phyloP scores from a whole-genome alignment of 768 basidiomycete species.

The Strobilomyces echinocephalus region DNA sequence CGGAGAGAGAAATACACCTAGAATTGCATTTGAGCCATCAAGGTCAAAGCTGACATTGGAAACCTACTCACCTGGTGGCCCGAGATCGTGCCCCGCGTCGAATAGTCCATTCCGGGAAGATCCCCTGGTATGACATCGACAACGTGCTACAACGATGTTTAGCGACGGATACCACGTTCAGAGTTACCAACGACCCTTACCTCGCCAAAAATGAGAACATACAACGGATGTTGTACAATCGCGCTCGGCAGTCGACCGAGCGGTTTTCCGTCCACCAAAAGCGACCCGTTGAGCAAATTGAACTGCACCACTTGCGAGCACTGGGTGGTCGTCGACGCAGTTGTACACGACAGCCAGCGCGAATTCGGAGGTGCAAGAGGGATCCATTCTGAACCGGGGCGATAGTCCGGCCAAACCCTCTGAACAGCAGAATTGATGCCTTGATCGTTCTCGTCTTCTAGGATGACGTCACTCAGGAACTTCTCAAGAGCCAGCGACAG shows the following conservation, averaged over 20 bases:
- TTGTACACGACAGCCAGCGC: not conserved
- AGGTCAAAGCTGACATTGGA: too few species aligned
- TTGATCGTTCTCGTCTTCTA: not conserved
- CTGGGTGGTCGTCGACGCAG: not conserved
- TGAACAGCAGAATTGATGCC: not conserved
- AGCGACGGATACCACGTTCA: too few species aligned
- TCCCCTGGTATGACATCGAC: too few species aligned
- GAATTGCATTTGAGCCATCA: not conserved
- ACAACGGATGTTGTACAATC: too few species aligned
- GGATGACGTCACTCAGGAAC: not conserved
- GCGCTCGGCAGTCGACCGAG: not conserved
- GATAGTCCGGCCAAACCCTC: not conserved
- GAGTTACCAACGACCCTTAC: too few species aligned
- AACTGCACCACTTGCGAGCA: not conserved
- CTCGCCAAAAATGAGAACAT: too few species aligned
- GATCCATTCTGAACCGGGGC: not conserved
- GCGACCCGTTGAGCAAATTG: not conserved
- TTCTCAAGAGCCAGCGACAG: not conserved
- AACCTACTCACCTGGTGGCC: too few species aligned
- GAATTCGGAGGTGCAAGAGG: not conserved
- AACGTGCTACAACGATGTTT: too few species aligned
- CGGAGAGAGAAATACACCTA: conserved; percentile 1
- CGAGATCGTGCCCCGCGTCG: too few species aligned
- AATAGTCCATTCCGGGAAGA: too few species aligned
- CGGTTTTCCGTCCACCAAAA: not conserved